Evolutionary conservation across 352 stramenopile genomes (phyloP), one percentile per base, ranked within the genome.

Genomic region (Pythium rishiriense): DNA sequence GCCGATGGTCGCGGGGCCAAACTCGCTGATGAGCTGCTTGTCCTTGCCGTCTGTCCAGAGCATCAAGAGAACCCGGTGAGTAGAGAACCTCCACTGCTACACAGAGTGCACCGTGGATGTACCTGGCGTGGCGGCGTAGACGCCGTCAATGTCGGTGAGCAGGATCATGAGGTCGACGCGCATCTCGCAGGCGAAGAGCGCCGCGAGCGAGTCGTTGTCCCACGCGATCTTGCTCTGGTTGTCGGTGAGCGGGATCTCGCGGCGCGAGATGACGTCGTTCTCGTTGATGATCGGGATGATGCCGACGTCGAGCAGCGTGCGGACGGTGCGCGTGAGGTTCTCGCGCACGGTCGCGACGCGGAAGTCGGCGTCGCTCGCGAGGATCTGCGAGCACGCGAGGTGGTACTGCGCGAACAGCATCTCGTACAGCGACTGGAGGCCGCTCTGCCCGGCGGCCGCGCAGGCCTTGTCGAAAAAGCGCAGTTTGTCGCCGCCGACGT

Each of bases 231-330:
- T 83, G 55, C 68, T 60, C 52, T 85, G 68, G 26, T 70, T 64
- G 22, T 84, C 72, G 4, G 81, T 76, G 11, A 94, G 68, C 47
- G 85, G 85, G 56, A 73, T 81, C 54, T 83, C 78, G 48, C 85
- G 83, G 17, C 64, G 67, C 50, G 83, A 84, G 58, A 94, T 91
- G 46, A 94, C 81, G 66, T 94, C 85, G 64, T 94, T 94, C 66
- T 94, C 85, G 63, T 94, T 94, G 58, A 94, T 88, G 17, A 94
- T 74, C 0, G 85, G 85, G 67, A 94, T 93, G 62, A 94, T 94
- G 5, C 84, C 83, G 26, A 94, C 83, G 45, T 90, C 79, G 39
- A 94, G 65, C 51, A 94, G 72, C 26, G 83, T 77, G 9, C 69
- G 67, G 25, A 94, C 66, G 0, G 85, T 91, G 21, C 70, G 73